Evolutionary conservation across 208 protist genomes (phyloP).

Genomic region (Eutreptiella sp.): DNA sequence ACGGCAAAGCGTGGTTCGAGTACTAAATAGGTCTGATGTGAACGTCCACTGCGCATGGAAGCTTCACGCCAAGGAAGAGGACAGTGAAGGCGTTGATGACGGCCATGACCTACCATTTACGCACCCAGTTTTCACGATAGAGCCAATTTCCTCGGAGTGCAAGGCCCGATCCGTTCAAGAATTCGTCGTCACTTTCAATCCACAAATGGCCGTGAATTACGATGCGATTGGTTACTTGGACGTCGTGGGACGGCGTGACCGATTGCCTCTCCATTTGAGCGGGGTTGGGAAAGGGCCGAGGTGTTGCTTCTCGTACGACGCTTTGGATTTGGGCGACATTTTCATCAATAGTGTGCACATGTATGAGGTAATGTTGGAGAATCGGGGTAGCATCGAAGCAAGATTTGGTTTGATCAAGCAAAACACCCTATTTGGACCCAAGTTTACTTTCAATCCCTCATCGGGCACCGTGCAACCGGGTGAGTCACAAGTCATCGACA

Average conservation of each 20-base stretch:
- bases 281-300: constrained; percentile 74
- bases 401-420: constrained; percentile 64
- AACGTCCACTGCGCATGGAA: constrained; percentile 75
- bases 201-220: constrained; percentile 62
- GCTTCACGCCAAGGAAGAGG: constrained; percentile 34
- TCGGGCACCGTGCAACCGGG: constrained; percentile 63
- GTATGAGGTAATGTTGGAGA: constrained; percentile 78
- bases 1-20: constrained; percentile 63
- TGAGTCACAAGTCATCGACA: constrained; percentile 48
- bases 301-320: constrained; percentile 73
- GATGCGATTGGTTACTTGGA: constrained; percentile 68
- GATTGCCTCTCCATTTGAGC: constrained; percentile 67
- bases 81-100: constrained; percentile 26
- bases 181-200: constrained; percentile 80
- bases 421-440: constrained; percentile 50
- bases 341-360: constrained; percentile 83
- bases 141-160: constrained; percentile 66
- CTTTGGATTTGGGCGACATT: constrained; percentile 84
- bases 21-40: constrained; percentile 72
- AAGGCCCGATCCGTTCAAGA: constrained; percentile 61
- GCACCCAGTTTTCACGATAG: constrained; percentile 76
- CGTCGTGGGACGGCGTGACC: constrained; percentile 50
- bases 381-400: constrained; percentile 78
- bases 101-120: constrained; percentile 44
- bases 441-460: constrained; percentile 71